A percentile compares a stretch with the other conserved stretches of the same genome.
Evolutionary conservation across 257 asterid genomes (phyloP).

Genomic region (Solanum ahanhuiri): DNA sequence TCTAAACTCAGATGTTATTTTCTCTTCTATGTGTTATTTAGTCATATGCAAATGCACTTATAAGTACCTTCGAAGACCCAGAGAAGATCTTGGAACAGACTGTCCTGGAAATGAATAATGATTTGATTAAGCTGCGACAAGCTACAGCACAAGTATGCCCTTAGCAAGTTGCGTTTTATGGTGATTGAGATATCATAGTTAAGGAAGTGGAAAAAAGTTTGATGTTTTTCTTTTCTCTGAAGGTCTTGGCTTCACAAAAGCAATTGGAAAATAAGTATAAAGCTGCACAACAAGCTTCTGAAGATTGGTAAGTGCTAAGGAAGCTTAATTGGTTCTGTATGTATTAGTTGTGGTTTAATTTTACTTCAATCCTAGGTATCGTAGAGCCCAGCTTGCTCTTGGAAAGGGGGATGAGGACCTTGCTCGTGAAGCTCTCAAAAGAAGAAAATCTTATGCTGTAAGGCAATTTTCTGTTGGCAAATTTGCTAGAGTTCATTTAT

Average conservation of each 20-base stretch:
- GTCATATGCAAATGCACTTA: conserved; percentile 86
- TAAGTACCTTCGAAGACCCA: conserved; percentile 91
- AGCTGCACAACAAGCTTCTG: conserved; percentile 87
- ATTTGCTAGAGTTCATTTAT: not conserved
- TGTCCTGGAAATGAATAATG: conserved; percentile 86
- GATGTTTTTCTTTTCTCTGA: conserved; percentile 9
- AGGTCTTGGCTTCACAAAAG: conserved; percentile 96
- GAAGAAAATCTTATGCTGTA: conserved; percentile 89
- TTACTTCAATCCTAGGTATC: conserved; percentile 48
- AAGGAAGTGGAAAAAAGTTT: not conserved
- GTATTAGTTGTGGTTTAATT: conserved; percentile 10
- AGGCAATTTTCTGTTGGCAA: conserved; percentile 8
- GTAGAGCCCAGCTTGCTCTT: conserved; percentile 94
- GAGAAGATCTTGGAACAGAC: conserved; percentile 95
- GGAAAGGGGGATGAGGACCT: conserved; percentile 95
- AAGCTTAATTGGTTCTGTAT: conserved; percentile 5
- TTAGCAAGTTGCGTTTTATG: not conserved
- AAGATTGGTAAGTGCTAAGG: conserved; percentile 62
- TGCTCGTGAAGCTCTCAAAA: conserved; percentile 98
- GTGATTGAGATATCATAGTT: not conserved
- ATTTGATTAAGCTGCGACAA: conserved; percentile 89
- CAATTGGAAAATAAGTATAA: conserved; percentile 85
- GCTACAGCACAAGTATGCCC: conserved; percentile 92
- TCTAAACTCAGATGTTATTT: conserved; percentile 4
- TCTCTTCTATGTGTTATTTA: conserved; percentile 9